Base-by-base conservation (phyloP, 345 rosid genomes). In the Gossypium stocksii region DNA sequence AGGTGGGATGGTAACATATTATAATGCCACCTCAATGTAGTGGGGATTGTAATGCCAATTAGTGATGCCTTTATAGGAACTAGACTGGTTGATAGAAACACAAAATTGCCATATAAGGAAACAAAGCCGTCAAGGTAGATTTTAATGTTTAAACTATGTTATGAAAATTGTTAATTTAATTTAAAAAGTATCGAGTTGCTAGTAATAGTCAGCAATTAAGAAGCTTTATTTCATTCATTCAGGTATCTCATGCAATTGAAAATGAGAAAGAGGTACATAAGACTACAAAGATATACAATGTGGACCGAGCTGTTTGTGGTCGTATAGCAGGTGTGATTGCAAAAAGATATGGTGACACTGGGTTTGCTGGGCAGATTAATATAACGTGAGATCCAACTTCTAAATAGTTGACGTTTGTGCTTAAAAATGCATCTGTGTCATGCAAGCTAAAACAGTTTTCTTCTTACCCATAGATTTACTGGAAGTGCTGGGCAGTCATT, bases 401-500 rank as follows among this genome's bases (percentile, higher is more conserved):
- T 19, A 49, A 23, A 66, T 68, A 45, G 49, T 41, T 69, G 52
- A 15, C 45, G 11, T 14, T 45, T 41, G 61, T 70, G 7, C 53
- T 59, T 59, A 20, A 23, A 58, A 59, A 9, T 73, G 5, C 16
- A 13, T 59, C 7, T 11, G 20, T 19, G 62, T 27, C 65, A 38
- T 71, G 38, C 71, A 64, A 74, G 72, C 77, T 81, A 76, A 79
- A 58, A 27, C 59, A 58, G 58, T 72, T 76, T 65, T 79, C 73
- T 77, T 79, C 29, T 4, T 77, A 34, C 61, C 19, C 63, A 46
- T 89, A 95, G 99, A 73, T 95, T 91, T 83, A 77, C 63, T 73
- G 99, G 99, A 79, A 95, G 99, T 77, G 99, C 97, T 1, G 99
- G 99, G 80, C 99, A 95, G 82, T 95, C 99, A 16, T 95, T 95